These are phyloP conservation scores for Hypholoma fasciculare DNA, from an alignment of 768 basidiomycete genomes.

Conservation along the genomic window DNA sequence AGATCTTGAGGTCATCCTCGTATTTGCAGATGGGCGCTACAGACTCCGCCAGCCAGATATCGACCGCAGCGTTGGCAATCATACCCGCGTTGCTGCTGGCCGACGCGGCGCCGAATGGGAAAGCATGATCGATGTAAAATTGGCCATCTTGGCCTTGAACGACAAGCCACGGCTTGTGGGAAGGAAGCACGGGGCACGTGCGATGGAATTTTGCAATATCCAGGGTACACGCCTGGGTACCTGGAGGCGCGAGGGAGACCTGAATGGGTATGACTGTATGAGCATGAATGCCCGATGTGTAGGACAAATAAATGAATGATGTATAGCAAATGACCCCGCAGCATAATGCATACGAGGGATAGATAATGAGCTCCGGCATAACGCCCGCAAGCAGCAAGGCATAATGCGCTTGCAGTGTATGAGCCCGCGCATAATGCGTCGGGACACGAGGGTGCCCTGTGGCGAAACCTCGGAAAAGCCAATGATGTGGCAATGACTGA, in stretches of 20 bases:
- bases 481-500: background rate
- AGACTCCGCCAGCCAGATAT: slow-evolving; percentile 17
- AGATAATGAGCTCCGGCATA: no score
- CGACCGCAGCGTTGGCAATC: slow-evolving; percentile 24
- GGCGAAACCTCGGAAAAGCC: no score
- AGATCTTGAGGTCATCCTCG: slow-evolving; percentile 5
- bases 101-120: slow-evolving; percentile 27
- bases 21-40: slow-evolving; percentile 3
- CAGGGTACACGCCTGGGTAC: slow-evolving; percentile 28
- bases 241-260: slow-evolving; percentile 27
- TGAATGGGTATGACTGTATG: slow-evolving; percentile 1
- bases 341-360: no score
- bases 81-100: slow-evolving; percentile 33
- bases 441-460: background rate
- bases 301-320: slow-evolving; percentile 17
- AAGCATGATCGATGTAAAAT: slow-evolving; percentile 32
- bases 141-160: slow-evolving; percentile 19
- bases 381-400: no score
- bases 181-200: slow-evolving; percentile 28
- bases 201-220: slow-evolving; percentile 35
- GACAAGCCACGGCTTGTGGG: slow-evolving; percentile 34
- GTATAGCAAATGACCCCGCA: no score
- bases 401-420: background rate
- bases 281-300: background rate
- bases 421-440: background rate